Evolutionary conservation across 257 asterid species (phyloP).

Genomic region (Ajuga chamaepitys): DNA sequence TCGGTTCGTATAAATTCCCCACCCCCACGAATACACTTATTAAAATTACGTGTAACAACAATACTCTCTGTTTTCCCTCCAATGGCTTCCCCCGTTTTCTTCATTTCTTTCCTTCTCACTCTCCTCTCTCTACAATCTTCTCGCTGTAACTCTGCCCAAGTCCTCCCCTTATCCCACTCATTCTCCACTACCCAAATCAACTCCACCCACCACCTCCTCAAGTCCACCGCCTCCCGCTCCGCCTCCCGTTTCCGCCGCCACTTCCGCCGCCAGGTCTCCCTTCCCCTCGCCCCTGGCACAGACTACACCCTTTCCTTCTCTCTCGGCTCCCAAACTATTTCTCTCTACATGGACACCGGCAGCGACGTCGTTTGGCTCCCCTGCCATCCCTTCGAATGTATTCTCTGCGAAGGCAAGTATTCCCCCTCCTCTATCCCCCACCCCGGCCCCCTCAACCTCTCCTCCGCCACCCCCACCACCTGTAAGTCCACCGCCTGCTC

Average conservation of each 20-base stretch:
- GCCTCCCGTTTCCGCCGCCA: constrained; percentile 47
- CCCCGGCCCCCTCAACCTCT: constrained; percentile 59
- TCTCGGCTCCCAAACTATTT: constrained; percentile 55
- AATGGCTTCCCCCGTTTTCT: constrained; percentile 16
- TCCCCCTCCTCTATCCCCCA: constrained; percentile 47
- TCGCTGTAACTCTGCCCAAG: constrained; percentile 8
- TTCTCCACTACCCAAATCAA: constrained; percentile 38
- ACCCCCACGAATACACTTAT: not conserved
- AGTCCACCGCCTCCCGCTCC: constrained; percentile 62
- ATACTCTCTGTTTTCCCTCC: not conserved
- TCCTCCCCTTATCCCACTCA: constrained; percentile 71
- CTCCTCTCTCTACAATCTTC: constrained; percentile 4
- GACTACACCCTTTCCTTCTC: constrained; percentile 80
- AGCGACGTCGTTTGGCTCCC: constrained; percentile 98
- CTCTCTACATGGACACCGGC: constrained; percentile 94
- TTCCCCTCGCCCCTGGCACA: constrained; percentile 76
- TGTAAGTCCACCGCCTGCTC: constrained; percentile 80
- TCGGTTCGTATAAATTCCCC: no score
- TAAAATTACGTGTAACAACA: not conserved
- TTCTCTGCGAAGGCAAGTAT: constrained; percentile 79
- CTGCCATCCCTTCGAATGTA: constrained; percentile 80
- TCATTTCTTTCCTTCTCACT: constrained; percentile 11
- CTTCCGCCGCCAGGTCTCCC: constrained; percentile 66
- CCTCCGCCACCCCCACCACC: constrained; percentile 39
- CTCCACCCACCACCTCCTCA: constrained; percentile 71